Conservation (phyloP, 2,329 filamentous ascomycete genomes). For the Colletotrichum spinosum region DNA sequence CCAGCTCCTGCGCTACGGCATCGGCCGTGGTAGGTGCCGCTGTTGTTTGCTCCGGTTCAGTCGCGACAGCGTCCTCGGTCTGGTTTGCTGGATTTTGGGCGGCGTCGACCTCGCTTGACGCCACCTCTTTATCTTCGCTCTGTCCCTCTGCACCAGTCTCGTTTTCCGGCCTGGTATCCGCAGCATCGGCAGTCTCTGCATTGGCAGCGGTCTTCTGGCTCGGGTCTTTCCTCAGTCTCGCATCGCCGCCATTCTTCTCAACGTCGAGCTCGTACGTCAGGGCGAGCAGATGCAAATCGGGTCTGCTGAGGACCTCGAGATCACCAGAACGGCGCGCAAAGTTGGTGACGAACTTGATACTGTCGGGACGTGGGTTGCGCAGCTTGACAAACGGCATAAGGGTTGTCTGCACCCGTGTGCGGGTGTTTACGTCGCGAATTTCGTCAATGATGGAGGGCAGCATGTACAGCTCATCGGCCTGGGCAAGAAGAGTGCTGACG, state of each 20-base stretch:
- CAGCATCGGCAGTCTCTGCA: conserved; percentile 59
- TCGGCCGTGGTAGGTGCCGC: conserved; percentile 26
- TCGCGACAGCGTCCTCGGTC: conserved; percentile 13
- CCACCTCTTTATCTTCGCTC: conserved; percentile 26
- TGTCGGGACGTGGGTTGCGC: conserved; percentile 79
- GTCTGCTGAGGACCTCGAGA: conserved; percentile 84
- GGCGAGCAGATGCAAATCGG: conserved; percentile 90
- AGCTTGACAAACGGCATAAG: conserved; percentile 87
- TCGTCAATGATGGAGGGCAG: conserved; percentile 88
- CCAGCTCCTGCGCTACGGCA: conserved; percentile 22
- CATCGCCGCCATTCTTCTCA: conserved; percentile 90
- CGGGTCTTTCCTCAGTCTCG: conserved; percentile 82
- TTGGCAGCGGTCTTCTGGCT: conserved; percentile 85
- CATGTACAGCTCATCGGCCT: conserved; percentile 83
- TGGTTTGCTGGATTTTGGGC: too few species aligned
- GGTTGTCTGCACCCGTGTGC: conserved; percentile 83
- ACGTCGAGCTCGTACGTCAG: conserved; percentile 95
- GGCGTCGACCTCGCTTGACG: conserved; percentile 2
- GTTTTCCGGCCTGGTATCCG: conserved; percentile 6
- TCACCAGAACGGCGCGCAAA: conserved; percentile 94
- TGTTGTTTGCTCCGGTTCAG: conserved; percentile 3
- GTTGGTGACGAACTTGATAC: conserved; percentile 81
- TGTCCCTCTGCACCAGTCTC: conserved; percentile 40
- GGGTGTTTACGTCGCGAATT: conserved; percentile 86
- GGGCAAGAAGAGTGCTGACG: conserved; percentile 82